Conservation (phyloP, 78 protist species). For the Dictyostelium brefeldianum region DNA sequence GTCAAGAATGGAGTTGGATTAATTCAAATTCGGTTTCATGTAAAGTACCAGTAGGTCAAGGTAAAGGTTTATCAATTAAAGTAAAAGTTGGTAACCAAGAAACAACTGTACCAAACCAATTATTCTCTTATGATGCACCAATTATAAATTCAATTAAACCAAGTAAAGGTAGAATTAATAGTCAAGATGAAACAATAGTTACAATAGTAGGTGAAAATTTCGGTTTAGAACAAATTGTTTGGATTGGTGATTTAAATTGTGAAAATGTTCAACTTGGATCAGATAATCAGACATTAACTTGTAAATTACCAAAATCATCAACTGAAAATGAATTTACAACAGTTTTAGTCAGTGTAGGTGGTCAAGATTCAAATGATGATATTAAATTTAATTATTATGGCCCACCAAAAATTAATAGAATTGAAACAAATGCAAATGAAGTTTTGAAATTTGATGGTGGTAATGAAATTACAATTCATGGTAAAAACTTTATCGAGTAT, state of each 20-base stretch:
- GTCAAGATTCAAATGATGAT: background rate
- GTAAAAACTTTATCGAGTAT: constrained; percentile 25
- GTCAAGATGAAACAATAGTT: background rate
- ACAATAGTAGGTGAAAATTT: constrained; percentile 21
- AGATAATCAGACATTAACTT: background rate
- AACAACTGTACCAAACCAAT: background rate
- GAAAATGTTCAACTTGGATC: background rate
- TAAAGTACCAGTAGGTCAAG: constrained; percentile 19
- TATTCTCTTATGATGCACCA: constrained; percentile 52
- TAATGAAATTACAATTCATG: background rate
- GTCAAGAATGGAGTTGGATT: background rate
- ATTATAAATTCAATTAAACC: constrained; percentile 19
- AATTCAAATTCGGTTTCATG: background rate
- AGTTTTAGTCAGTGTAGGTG: background rate
- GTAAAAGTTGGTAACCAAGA: constrained; percentile 3
- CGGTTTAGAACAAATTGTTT: constrained; percentile 10
- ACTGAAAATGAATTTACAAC: background rate
- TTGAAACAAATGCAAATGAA: too few relatives aligned
- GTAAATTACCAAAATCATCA: background rate
- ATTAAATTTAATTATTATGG: constrained; percentile 40
- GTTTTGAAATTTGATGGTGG: constrained; percentile 46
- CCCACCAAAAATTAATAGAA: constrained; percentile 16
- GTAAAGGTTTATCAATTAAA: background rate
- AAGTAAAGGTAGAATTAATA: constrained; percentile 16
- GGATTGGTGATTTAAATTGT: constrained; percentile 13